Evolutionary conservation across 208 protist species (phyloP).

Genomic region (Trypanosoma scelopori): DNA sequence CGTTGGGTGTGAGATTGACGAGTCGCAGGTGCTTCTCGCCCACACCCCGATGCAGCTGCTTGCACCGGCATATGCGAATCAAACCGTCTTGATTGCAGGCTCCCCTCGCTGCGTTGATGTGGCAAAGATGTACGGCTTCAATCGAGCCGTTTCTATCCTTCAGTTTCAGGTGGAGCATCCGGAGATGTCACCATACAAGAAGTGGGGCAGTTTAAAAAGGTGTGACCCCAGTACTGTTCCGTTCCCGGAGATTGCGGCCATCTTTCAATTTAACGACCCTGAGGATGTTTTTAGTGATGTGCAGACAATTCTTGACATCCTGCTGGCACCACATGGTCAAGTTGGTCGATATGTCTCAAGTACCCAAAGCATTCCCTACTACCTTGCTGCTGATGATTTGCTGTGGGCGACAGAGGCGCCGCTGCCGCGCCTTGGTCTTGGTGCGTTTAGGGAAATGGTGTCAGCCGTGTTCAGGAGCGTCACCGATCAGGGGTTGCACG

Average conservation of each 20-base stretch:
- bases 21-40: slow-evolving; percentile 61
- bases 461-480: slow-evolving; percentile 76
- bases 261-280: slow-evolving; percentile 75
- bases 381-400: slow-evolving; percentile 68
- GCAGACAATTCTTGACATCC: slow-evolving; percentile 75
- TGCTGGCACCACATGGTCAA: slow-evolving; percentile 57
- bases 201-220: slow-evolving; percentile 43
- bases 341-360: slow-evolving; percentile 54
- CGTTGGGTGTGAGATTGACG: slow-evolving; percentile 49
- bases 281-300: slow-evolving; percentile 81
- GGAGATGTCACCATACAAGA: slow-evolving; percentile 73
- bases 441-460: slow-evolving; percentile 84
- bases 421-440: slow-evolving; percentile 76
- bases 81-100: slow-evolving; percentile 73
- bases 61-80: slow-evolving; percentile 37
- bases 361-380: slow-evolving; percentile 72
- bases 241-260: slow-evolving; percentile 56
- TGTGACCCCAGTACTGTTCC: slow-evolving; percentile 32
- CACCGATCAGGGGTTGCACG: slow-evolving; percentile 63
- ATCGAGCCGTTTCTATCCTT: slow-evolving; percentile 59
- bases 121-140: slow-evolving; percentile 71
- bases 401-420: slow-evolving; percentile 70
- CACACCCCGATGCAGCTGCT: slow-evolving; percentile 85
- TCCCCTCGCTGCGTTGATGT: slow-evolving; percentile 42
- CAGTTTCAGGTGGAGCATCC: slow-evolving; percentile 78